Conservation (phyloP, 306 rosid genomes). For the Ammopiptanthus mongolicus region DNA sequence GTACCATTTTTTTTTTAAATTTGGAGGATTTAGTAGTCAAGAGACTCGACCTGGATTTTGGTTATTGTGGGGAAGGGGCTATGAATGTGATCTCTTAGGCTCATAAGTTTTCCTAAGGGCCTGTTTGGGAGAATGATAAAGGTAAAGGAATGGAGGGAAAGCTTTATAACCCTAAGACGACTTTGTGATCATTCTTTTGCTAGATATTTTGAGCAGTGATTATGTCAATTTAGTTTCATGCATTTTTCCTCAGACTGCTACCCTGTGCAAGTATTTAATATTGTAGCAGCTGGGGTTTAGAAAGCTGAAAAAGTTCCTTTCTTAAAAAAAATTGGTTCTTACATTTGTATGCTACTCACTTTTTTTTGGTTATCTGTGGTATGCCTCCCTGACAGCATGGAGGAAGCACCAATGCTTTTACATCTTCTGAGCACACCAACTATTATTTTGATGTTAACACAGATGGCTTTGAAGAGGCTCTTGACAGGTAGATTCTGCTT, state of each 20-base stretch:
- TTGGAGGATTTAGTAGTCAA: too few species aligned
- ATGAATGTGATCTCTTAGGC: too few species aligned
- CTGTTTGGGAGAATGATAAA: too few species aligned
- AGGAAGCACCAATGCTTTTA: slow-evolving; percentile 84
- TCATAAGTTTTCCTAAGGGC: too few species aligned
- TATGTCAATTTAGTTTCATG: background rate
- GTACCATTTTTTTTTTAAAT: too few species aligned
- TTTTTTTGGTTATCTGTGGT: background rate
- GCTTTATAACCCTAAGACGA: too few species aligned
- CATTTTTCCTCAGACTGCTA: background rate
- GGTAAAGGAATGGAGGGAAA: too few species aligned
- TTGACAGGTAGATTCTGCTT: slow-evolving; percentile 66
- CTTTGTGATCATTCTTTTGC: too few species aligned
- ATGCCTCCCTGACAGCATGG: slow-evolving; percentile 60
- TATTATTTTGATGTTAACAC: slow-evolving; percentile 69
- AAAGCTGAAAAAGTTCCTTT: background rate
- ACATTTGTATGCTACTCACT: slow-evolving; percentile 13
- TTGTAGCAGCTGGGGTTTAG: background rate
- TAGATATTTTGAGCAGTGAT: too few species aligned
- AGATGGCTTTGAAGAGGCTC: slow-evolving; percentile 88
- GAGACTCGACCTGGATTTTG: too few species aligned
- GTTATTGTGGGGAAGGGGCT: too few species aligned
- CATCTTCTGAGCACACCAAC: slow-evolving; percentile 68
- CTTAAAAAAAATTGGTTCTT: background rate
- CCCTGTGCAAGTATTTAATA: background rate